A percentile compares a stretch with the other conserved stretches of the same genome.
Conservation (phyloP, 164 flowering plant genomes). For the Malania oleifera region DNA sequence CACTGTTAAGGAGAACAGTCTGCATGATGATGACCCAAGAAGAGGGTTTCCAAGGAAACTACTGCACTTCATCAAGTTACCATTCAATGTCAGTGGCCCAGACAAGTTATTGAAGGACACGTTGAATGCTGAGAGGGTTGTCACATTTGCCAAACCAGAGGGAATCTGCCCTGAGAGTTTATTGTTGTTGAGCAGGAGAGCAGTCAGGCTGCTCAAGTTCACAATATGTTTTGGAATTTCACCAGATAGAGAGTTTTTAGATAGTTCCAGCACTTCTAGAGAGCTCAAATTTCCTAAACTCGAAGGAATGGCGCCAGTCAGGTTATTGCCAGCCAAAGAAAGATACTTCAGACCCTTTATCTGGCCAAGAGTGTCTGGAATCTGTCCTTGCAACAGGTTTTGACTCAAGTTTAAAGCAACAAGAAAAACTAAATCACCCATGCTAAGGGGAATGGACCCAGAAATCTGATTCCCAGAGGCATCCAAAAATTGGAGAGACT, state of each 20-base stretch:
- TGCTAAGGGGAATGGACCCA: slow-evolving; percentile 48
- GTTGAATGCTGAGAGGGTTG: slow-evolving; percentile 51
- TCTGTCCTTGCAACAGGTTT: slow-evolving; percentile 53
- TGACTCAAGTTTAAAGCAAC: slow-evolving; percentile 59
- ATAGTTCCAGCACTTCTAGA: slow-evolving; percentile 56
- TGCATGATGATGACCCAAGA: slow-evolving; percentile 46
- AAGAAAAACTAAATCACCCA: slow-evolving; percentile 49
- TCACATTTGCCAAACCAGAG: slow-evolving; percentile 48
- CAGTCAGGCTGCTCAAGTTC: slow-evolving; percentile 47
- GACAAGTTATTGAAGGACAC: slow-evolving; percentile 82
- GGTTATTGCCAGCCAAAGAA: slow-evolving; percentile 56
- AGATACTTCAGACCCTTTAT: slow-evolving; percentile 45
- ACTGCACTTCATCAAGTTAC: slow-evolving; percentile 43
- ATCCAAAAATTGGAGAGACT: slow-evolving; percentile 54
- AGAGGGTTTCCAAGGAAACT: slow-evolving; percentile 58
- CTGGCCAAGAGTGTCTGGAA: slow-evolving; percentile 48
- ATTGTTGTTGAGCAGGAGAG: slow-evolving; percentile 62
- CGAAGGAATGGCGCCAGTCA: slow-evolving; percentile 61
- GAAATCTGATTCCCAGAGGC: slow-evolving; percentile 56
- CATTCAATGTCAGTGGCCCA: slow-evolving; percentile 48
- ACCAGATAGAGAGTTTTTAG: slow-evolving; percentile 66
- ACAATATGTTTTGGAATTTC: slow-evolving; percentile 56
- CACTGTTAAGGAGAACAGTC: slow-evolving; percentile 25
- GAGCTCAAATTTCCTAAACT: slow-evolving; percentile 51
- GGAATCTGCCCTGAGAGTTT: slow-evolving; percentile 69